Base-by-base conservation (phyloP, 2,329 filamentous ascomycete species). In the Alternaria tenuissima region DNA sequence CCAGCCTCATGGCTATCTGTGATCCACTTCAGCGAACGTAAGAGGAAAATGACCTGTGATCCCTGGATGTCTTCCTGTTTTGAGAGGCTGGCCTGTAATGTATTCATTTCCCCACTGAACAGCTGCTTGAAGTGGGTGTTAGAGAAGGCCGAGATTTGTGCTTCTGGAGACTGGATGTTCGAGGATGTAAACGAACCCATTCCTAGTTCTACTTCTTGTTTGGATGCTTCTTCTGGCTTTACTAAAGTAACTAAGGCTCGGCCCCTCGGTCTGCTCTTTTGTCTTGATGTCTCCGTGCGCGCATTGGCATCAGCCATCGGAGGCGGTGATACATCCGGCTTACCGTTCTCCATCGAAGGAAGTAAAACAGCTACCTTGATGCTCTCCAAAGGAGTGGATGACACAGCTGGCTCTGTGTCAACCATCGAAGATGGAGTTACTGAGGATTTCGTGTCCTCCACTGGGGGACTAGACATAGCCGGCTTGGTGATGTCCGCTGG, bases 361-460 rank as follows among this genome's bases (percentile, higher is more conserved):
- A 18, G 3, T 0, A 5, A 3, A 20, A 7, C 9, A 11, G 8
- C 3, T 11, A 1, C 2, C 0, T 7, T 5, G 5, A 6, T 6
- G 5, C n/a, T 7, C 5, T 22, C 39, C 2, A 3, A 1, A 12
- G 11, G 18, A 22, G 5, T 8, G 5, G 4, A 41, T 2, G 11
- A 5, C 2, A 12, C 39, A 22, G 5, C 20, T 4, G 39, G 3
- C 18, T 42, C 12, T 5, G 5, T 22, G 4, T 22, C n/a, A 1
- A 22, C 5, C 11, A 14, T 11, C 5, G 20, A 9, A 14, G 9
- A 11, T 7, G 18, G 5, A 12, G 9, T 12, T 14, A 3, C 11
- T 6, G 11, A 5, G 3, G 11, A 9, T 7, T 42, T 14, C 1
- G 39, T 42, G 9, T 12, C 4, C 5, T 42, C 20, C 39, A 14